Evolutionary conservation across 1,139 yeast genomes (phyloP).

Genomic region (Geotrichum siamense): DNA sequence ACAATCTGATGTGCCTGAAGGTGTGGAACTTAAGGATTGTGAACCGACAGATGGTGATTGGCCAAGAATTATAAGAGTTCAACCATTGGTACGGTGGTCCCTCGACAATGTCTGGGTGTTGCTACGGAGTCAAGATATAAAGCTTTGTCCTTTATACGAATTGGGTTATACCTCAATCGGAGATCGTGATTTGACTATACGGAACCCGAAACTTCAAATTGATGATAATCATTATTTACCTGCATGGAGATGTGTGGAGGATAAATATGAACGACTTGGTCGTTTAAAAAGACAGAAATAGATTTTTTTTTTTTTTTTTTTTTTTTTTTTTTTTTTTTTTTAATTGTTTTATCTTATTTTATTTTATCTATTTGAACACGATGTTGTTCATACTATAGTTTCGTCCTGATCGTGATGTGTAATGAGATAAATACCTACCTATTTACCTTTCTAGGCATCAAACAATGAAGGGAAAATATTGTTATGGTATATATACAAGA

Average conservation of each 20-base stretch:
- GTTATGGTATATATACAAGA: too few relatives aligned
- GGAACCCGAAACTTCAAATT: constrained; percentile 50
- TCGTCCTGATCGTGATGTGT: too few relatives aligned
- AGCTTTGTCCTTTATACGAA: constrained; percentile 67
- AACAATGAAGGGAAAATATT: too few relatives aligned
- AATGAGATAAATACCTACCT: too few relatives aligned
- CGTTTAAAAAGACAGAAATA: too few relatives aligned
- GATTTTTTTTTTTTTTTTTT: too few relatives aligned
- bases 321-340: too few relatives aligned
- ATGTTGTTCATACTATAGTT: too few relatives aligned
- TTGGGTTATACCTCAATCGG: constrained; percentile 78
- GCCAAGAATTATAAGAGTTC: constrained; percentile 76
- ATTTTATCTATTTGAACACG: too few relatives aligned
- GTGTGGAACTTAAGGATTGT: constrained; percentile 45
- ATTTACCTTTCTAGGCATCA: too few relatives aligned
- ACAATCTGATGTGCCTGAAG: constrained; percentile 65
- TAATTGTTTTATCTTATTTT: too few relatives aligned
- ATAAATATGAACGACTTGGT: constrained; percentile 14
- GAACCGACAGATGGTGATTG: constrained; percentile 76
- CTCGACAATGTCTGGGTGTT: constrained; percentile 67
- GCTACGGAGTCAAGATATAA: constrained; percentile 43
- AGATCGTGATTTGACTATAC: constrained; percentile 56
- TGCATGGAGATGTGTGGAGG: constrained; percentile 14
- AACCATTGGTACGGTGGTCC: constrained; percentile 78
- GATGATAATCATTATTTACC: constrained; percentile 12